Evolutionary conservation across 1,284 basidiomycete genomes (phyloP), one percentile per base, ranked within the genome.

Genomic region (Meira miltonrushii): DNA sequence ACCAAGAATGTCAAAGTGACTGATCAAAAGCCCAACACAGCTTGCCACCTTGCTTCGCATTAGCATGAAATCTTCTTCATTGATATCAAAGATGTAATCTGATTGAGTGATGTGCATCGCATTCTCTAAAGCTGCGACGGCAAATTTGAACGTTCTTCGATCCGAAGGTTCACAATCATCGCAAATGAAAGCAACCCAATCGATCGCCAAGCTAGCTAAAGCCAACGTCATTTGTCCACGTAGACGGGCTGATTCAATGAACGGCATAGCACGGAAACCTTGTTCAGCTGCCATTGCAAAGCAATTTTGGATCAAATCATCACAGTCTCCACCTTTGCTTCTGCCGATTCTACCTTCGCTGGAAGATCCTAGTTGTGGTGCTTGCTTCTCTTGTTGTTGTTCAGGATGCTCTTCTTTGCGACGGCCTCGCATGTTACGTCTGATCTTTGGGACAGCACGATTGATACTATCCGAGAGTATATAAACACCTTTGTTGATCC

Each of bases 121-220:
- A 75, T 95, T 97, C 75, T 96, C 92, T 17, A 99, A 85, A 3
- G 95, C 93, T 55, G 89, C 90, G 56, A 99, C 92, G 1, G 95
- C 94, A 92, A 94, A 98, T 76, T 90, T 88, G 84, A 99, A 99
- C 0, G 93, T 98, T 79, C 89, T 91, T 62, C 92, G 86, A 78
- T 98, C 94, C 47, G 91, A 89, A 1, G 92, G 91, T 71, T 96
- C 90, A 80, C 95, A 99, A 72, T 94, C 91, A 76, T 97, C 93
- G 79, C 92, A 96, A 65, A 98, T 95, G 81, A 99, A 98, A 25
- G 90, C 87, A 25, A 98, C 90, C 95, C 95, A 99, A 53, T 78
- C 73, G 56, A 78, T 74, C 6, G 75, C 66, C 12, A 77, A 69
- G 13, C 65, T 65, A 10, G 63, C 73, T 1, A 78, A 59, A 4